A percentile compares a stretch with the other conserved stretches of the same genome.
Conservation (phyloP, 495 filamentous ascomycete species). For the Pyronema omphalodes region DNA sequence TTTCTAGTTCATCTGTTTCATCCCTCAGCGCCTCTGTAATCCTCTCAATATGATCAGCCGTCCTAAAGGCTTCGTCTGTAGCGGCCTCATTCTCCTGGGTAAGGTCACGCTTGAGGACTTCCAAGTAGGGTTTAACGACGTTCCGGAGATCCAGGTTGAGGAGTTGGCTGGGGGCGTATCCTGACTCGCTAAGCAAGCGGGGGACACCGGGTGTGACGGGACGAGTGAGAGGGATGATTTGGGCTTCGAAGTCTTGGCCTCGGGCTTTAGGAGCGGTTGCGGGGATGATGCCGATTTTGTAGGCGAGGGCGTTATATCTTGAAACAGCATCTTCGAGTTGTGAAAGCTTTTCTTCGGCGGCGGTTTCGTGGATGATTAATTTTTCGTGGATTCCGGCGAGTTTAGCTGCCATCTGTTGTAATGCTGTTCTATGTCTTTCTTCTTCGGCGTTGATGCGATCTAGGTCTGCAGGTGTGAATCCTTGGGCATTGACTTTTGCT, state of each 20-base stretch:
- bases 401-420: constrained; percentile 51
- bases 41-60: constrained; percentile 75
- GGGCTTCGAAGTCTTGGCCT: constrained; percentile 53
- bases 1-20: constrained; percentile 77
- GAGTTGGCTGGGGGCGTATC: constrained; percentile 76
- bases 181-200: constrained; percentile 18
- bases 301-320: constrained; percentile 79
- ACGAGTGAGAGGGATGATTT: no score
- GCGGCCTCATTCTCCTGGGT: constrained; percentile 63
- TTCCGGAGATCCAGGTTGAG: constrained; percentile 73
- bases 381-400: constrained; percentile 68
- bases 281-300: constrained; percentile 81
- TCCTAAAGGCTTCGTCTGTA: constrained; percentile 74
- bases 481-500: constrained; percentile 69
- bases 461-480: constrained; percentile 82
- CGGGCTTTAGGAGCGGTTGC: constrained; percentile 67
- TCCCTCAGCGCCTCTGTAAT: constrained; percentile 92
- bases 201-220: no score
- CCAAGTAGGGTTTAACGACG: constrained; percentile 57
- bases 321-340: constrained; percentile 74
- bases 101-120: constrained; percentile 66
- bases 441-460: constrained; percentile 95
- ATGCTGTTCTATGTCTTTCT: constrained; percentile 69
- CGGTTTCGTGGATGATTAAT: constrained; percentile 63
- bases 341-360: constrained; percentile 66